Evolutionary conservation across 208 protist species (phyloP).

Genomic region (Acanthamoeba quina): DNA sequence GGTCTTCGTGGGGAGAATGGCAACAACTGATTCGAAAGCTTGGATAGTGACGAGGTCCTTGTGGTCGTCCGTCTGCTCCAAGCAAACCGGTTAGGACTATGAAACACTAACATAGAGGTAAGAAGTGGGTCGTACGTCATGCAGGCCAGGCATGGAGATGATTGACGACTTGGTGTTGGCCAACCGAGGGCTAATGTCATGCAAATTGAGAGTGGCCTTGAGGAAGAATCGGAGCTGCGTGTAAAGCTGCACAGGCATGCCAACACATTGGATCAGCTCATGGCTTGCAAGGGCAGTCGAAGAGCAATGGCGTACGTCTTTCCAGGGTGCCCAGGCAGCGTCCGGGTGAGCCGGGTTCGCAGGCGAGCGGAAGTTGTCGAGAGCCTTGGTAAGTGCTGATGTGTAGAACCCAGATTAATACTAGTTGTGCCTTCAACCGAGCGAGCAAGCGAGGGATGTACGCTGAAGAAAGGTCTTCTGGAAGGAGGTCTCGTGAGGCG

Average conservation of each 20-base stretch:
- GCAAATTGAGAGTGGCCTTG: conserved; percentile 55
- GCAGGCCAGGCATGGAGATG: conserved; percentile 82
- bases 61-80: neutral
- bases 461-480: conserved; percentile 56
- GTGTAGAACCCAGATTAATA: neutral
- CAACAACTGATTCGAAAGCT: conserved; percentile 63
- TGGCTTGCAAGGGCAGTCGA: too few relatives aligned
- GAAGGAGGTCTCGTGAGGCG: conserved; percentile 79
- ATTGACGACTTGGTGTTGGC: conserved; percentile 47
- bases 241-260: neutral
- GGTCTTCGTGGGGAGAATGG: conserved; percentile 86
- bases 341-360: neutral
- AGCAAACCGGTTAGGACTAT: neutral
- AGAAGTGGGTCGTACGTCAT: neutral
- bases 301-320: conserved; percentile 26
- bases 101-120: neutral
- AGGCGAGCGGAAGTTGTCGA: conserved; percentile 26
- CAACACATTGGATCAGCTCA: neutral
- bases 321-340: conserved; percentile 66
- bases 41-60: conserved; percentile 73
- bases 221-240: conserved; percentile 62
- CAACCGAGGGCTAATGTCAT: conserved; percentile 72
- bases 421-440: neutral
- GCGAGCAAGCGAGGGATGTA: neutral
- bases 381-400: conserved; percentile 45